These are phyloP conservation scores for Phytopythium delawarense DNA, from an alignment of 352 stramenopile genomes.

Conservation along the genomic window DNA sequence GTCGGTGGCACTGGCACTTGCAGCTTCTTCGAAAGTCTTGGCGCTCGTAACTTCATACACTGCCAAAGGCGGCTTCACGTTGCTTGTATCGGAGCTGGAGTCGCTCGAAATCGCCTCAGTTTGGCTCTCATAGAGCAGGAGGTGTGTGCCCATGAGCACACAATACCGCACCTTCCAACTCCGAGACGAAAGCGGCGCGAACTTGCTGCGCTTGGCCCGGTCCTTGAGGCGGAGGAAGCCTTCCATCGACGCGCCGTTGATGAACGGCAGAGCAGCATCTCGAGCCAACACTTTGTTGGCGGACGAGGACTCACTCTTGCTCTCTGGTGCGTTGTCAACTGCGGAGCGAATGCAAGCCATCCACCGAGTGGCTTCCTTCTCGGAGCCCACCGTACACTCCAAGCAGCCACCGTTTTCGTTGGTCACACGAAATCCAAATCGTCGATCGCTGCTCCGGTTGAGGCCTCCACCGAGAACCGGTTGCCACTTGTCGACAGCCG, in stretches of 20 bases:
- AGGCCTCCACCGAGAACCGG: slow-evolving; percentile 25
- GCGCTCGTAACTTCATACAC: slow-evolving; percentile 52
- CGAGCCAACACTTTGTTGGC: slow-evolving; percentile 17
- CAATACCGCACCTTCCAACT: slow-evolving; percentile 63
- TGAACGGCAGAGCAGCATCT: slow-evolving; percentile 50
- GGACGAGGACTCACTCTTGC: slow-evolving; percentile 3
- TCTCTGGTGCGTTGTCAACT: slow-evolving; percentile 14
- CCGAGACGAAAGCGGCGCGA: slow-evolving; percentile 19
- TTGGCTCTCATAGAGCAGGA: slow-evolving; percentile 69
- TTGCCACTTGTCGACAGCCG: slow-evolving; percentile 47
- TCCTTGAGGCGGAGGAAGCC: slow-evolving; percentile 58
- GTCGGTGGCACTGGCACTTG: neutral
- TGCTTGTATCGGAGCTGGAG: slow-evolving; percentile 5
- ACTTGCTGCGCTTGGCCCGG: slow-evolving; percentile 21
- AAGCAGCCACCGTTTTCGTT: slow-evolving; percentile 58
- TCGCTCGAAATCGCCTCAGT: slow-evolving; percentile 31
- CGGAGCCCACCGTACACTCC: slow-evolving; percentile 35
- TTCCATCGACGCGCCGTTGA: slow-evolving; percentile 63
- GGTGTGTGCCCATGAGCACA: slow-evolving; percentile 64
- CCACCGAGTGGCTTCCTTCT: slow-evolving; percentile 40
- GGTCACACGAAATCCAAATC: slow-evolving; percentile 49
- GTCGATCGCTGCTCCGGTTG: slow-evolving; percentile 9
- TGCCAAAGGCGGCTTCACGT: slow-evolving; percentile 26
- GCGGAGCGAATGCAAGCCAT: slow-evolving; percentile 19
- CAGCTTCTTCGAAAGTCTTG: slow-evolving; percentile 14